Evolutionary conservation across 768 basidiomycete species (phyloP), one percentile per base, ranked within the genome.

Genomic region (Boletus vinaceobasis): DNA sequence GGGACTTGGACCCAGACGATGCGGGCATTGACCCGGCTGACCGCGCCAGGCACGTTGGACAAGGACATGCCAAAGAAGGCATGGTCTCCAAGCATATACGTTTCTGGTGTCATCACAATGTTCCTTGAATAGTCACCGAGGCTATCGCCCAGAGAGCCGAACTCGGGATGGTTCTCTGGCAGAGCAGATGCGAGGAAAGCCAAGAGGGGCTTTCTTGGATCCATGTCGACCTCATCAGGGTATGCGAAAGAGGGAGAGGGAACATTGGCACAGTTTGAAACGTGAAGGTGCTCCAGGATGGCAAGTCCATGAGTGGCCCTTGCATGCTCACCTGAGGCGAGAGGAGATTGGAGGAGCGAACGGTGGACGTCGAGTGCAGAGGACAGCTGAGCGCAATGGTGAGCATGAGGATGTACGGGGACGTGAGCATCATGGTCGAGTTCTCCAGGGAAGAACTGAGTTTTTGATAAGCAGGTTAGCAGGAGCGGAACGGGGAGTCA

Each of bases 1-100:
- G 92, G 90, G 10, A 93, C 84, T 66, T 95, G 91, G 19, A 90
- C 76, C 68, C 93, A 95, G 0, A 86, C 88, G 53, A 94, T 71
- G 54, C 79, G 80, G 2, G 85, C 85, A 74, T 90, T 89, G 65
- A 93, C 92, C 11, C 93, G 87, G 60, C 79, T 84, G 52, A 92
- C 80, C 2, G 93, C 70, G 55, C 87, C 89, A 7, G 90, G 91
- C 14, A 90, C 89, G 21, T 61, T 65, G 50, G 58, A 55, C 36
- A 65, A 29, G 0, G 55, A 48, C 70, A 60, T 68, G 36, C 75
- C 74, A 31, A 74, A 57, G 14, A 75, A 71, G n/a, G 71, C 74
- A 26, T 73, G 69, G 0, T 68, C 75, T 17, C 81, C 78, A 48
- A 84, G 76, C 53, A 86, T 74, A 59, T 78, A 69, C 1, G 70